Percentiles rank a stretch among this genome's conserved stretches.
phyloP scores from a whole-genome alignment of 768 basidiomycete genomes.

The Lactifluus piperatus region DNA sequence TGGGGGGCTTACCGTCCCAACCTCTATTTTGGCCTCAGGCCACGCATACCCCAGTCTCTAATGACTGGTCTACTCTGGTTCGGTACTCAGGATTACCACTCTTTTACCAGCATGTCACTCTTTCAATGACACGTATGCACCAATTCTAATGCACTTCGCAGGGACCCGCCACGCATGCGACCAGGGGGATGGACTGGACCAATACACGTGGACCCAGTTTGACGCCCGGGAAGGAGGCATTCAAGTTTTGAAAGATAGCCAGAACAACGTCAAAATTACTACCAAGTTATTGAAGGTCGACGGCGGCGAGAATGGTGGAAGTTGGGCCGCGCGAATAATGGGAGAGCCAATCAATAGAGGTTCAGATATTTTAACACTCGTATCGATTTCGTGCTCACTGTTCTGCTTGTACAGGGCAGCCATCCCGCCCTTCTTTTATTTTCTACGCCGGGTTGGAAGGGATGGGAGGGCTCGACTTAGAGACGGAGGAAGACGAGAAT shows the following conservation, averaged over 20 bases:
- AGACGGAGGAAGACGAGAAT: slow-evolving; percentile 65
- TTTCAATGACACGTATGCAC: slow-evolving; percentile 2
- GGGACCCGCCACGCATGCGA: slow-evolving; percentile 83
- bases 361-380: slow-evolving; percentile 26
- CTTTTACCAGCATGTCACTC: slow-evolving; percentile 47
- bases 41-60: slow-evolving; percentile 78
- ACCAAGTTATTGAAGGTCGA: slow-evolving; percentile 83
- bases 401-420: slow-evolving; percentile 23
- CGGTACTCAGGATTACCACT: slow-evolving; percentile 77
- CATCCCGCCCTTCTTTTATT: slow-evolving; percentile 65
- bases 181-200: slow-evolving; percentile 70
- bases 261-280: slow-evolving; percentile 79
- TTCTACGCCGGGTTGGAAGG: slow-evolving; percentile 90
- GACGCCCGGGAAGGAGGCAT: slow-evolving; percentile 81
- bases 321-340: slow-evolving; percentile 81
- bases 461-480: slow-evolving; percentile 72
- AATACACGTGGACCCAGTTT: slow-evolving; percentile 83
- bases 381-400: neutral
- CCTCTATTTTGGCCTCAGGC: slow-evolving; percentile 90
- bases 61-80: slow-evolving; percentile 95
- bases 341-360: slow-evolving; percentile 68
- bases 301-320: slow-evolving; percentile 74
- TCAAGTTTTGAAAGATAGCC: slow-evolving; percentile 71
- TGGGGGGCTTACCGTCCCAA: slow-evolving; percentile 90
- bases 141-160: slow-evolving; percentile 25